Evolutionary conservation across 148 eudicot species (phyloP), one percentile per base, ranked within the genome.

Genomic region (Polygonum maritimum): DNA sequence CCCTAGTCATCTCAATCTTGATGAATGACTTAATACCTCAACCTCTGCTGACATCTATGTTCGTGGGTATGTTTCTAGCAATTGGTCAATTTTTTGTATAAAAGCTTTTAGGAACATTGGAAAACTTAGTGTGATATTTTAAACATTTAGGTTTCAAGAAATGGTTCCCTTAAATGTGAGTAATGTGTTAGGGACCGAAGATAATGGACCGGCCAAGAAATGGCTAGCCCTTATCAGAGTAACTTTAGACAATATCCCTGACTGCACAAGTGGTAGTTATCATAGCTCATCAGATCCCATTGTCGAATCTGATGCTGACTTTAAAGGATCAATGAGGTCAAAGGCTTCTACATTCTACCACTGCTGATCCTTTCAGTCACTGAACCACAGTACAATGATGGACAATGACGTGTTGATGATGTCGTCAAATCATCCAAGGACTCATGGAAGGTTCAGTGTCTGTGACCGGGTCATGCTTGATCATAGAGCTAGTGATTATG

Each of bases 211-310:
- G n/a, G n/a, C n/a, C n/a, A n/a, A n/a, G n/a, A n/a, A n/a, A n/a
- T n/a, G n/a, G n/a, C n/a, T n/a, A n/a, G n/a, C n/a, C n/a, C n/a
- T n/a, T n/a, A n/a, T n/a, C 45, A 78, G 91, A 60, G 89, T 86
- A 78, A 90, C 97, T 6, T 81, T 95, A 35, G 87, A 95, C 80
- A 89, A 60, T 76, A 86, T 92, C 74, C 98, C 98, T 3, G 96
- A 92, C 16, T 31, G 69, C 40, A 76, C 80, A 69, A 84, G 79
- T 80, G 87, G 71, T 48, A 84, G 78, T 45, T 86, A 69, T 89
- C 93, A 16, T 92, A 96, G 4, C 65, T 85, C 54, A 92, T 44
- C 94, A 47, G 89, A 90, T 78, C 97, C 99, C 6, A 76, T 95
- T 48, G 88, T 88, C 11, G 99, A 92, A 79, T 81, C 84, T 74